Conservation (phyloP, 441 rosid species). For the Euphorbia schlechtendalii region DNA sequence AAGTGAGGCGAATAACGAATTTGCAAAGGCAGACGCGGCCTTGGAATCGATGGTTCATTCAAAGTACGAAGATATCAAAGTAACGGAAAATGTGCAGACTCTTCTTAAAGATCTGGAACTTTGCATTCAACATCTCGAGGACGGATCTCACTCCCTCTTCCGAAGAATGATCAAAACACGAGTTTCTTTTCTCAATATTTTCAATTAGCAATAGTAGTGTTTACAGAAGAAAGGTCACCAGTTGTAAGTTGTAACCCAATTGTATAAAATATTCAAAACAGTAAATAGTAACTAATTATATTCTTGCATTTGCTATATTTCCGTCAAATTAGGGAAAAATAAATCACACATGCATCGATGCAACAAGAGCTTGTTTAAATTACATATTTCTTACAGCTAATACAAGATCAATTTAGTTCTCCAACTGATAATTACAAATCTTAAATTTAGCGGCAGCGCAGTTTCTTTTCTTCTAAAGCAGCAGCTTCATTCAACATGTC, state of each 20-base stretch:
- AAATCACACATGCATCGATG: too few species aligned
- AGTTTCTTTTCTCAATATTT: constrained; percentile 40
- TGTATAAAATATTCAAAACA: too few species aligned
- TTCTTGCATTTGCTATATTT: too few species aligned
- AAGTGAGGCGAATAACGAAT: constrained; percentile 20
- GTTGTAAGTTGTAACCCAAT: too few species aligned
- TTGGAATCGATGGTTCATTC: constrained; percentile 11
- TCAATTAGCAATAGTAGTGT: too few species aligned
- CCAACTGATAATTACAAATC: too few species aligned
- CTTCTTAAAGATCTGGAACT: constrained; percentile 26
- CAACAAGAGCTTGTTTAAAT: too few species aligned
- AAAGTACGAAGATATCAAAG: background rate
- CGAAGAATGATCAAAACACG: constrained; percentile 41
- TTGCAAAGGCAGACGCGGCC: constrained; percentile 25
- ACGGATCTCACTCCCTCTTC: constrained; percentile 29
- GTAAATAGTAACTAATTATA: too few species aligned
- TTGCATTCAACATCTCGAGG: constrained; percentile 37
- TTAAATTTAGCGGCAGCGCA: constrained; percentile 52
- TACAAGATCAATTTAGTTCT: too few species aligned
- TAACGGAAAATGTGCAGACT: constrained; percentile 20
- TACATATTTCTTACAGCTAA: too few species aligned
- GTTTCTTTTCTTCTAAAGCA: constrained; percentile 73
- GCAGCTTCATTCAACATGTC: constrained; percentile 97
- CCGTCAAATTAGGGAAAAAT: too few species aligned
- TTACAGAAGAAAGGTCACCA: too few species aligned